Conservation (phyloP, 2,329 filamentous ascomycete species). For the Xylaria sp. region DNA sequence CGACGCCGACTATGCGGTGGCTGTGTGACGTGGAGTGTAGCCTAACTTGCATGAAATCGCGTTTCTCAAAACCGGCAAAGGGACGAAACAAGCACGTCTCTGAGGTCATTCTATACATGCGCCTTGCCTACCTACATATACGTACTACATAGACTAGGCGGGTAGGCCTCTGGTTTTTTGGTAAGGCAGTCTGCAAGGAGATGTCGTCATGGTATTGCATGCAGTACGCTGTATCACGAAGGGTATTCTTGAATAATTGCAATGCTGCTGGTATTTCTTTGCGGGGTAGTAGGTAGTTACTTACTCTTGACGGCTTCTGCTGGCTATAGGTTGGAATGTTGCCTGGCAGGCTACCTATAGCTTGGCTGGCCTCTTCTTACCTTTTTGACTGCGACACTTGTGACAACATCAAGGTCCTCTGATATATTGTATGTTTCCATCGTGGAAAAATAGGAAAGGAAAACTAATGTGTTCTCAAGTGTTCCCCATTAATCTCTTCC, state of each 20-base stretch:
- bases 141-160: not conserved
- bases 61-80: not conserved
- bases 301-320: not conserved
- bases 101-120: not conserved
- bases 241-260: not conserved
- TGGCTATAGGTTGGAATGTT: not conserved
- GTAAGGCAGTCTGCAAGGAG: not conserved
- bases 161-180: not conserved
- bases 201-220: slow-evolving; percentile 1
- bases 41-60: not conserved
- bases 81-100: not conserved
- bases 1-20: slow-evolving; percentile 8
- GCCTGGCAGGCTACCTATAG: not conserved
- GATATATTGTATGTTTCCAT: not conserved
- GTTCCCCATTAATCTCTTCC: not conserved
- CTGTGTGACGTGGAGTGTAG: not conserved
- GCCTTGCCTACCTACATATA: slow-evolving; percentile 7
- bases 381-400: not conserved
- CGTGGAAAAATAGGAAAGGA: not conserved
- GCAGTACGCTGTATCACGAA: not conserved
- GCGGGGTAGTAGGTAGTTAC: too few species aligned
- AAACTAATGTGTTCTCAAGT: not conserved
- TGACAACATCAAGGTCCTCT: not conserved
- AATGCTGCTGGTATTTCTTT: not conserved
- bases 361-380: not conserved